A percentile compares a stretch with the other conserved stretches of the same genome.
phyloP scores from a whole-genome alignment of 805 yeast species.

The Myxozyma kluyveri region DNA sequence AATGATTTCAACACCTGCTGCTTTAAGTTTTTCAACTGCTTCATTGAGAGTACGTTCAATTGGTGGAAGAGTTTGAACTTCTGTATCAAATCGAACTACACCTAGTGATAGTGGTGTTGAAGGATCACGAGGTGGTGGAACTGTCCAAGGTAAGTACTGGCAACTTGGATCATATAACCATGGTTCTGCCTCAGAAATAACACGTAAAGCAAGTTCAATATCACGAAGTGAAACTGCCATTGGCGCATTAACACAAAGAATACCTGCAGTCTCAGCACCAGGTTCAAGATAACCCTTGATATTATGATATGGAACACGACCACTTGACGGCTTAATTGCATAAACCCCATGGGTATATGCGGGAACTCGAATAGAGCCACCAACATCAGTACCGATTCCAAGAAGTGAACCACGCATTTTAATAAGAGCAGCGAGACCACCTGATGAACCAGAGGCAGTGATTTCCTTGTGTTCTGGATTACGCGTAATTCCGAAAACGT shows the following conservation, averaged over 20 bases:
- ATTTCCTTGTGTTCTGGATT: constrained; percentile 50
- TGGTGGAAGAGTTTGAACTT: constrained; percentile 55
- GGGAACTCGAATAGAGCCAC: constrained; percentile 52
- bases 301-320: constrained; percentile 41
- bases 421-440: constrained; percentile 53
- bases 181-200: constrained; percentile 38
- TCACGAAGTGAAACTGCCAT: constrained; percentile 63
- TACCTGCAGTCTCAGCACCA: constrained; percentile 39
- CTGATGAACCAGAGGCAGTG: constrained; percentile 55
- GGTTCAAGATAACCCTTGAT: constrained; percentile 39
- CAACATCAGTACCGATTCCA: constrained; percentile 57
- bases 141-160: constrained; percentile 56
- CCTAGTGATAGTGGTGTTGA: constrained; percentile 26
- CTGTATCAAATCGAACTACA: constrained; percentile 39
- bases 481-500: constrained; percentile 47
- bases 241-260: constrained; percentile 67
- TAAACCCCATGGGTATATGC: constrained; percentile 46
- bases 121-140: constrained; percentile 29
- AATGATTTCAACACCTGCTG: constrained; percentile 55
- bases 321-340: constrained; percentile 47
- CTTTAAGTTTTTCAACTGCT: constrained; percentile 52
- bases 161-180: constrained; percentile 47
- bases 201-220: constrained; percentile 64
- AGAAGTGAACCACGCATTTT: constrained; percentile 49
- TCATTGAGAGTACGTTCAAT: constrained; percentile 52